Evolutionary conservation across 2,329 filamentous ascomycete species (phyloP), one percentile per base, ranked within the genome.

Genomic region (Coccinonectria pachysandricola): DNA sequence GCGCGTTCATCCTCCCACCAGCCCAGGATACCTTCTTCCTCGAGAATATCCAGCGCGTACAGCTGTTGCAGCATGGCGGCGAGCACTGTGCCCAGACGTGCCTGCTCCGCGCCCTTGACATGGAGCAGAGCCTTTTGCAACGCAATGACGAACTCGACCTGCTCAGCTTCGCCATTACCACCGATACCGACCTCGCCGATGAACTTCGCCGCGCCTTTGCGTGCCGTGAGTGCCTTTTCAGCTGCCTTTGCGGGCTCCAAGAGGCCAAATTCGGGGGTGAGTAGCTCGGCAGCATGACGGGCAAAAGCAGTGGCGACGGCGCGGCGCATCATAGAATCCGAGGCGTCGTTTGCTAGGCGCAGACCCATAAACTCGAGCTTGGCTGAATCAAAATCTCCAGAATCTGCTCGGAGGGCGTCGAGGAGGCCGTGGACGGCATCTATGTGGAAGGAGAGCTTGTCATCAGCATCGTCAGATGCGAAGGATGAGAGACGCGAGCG

Each of bases 351-450:
- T 28, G 79, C 80, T 53, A 98, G 83, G 8, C 88, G 79, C n/a
- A 96, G 66, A 23, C 85, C 83, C 63, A 87, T 93, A 36, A 98
- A 81, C 52, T 98, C 91, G 17, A 96, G 71, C 51, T 88, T 85
- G 25, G 74, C 71, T 3, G 65, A 66, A 46, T 94, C 87, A 37
- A 93, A 91, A 49, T 92, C 83, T 8, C 75, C 72, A 9, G 73
- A 71, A 8, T 76, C 74, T 12, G 77, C 79, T 26, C 80, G 78
- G 21, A 96, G 66, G 13, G 85, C 82, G 46, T 95, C 87, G 35
- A 87, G 69, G n/a, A 96, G 71, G 34, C 84, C 88, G 38, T 77
- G 68, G 3, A 88, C 82, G 14, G 88, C 88, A 47, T 95, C 88
- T 35, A 79, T 68, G 51, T 94, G 83, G 67, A 96, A 96, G 31